These are phyloP conservation scores for Fusarium temperatum DNA, from an alignment of 2,329 filamentous ascomycete genomes.

Conservation along the genomic window DNA sequence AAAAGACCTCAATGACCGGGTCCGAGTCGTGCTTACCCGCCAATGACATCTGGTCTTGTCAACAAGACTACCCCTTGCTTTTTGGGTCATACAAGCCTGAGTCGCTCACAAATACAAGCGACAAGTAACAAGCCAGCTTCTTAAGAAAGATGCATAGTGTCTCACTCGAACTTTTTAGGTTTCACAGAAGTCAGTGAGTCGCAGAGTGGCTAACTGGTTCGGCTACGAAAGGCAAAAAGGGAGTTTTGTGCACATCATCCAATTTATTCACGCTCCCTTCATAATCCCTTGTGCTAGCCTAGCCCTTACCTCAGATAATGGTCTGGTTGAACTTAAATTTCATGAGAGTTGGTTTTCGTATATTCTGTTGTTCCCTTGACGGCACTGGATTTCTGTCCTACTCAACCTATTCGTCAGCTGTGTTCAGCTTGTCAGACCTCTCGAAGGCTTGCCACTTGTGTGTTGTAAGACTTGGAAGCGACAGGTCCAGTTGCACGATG, in stretches of 20 bases:
- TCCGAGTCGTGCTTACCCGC: constrained; percentile 19
- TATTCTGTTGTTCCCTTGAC: neutral
- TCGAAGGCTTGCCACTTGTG: constrained; percentile 26
- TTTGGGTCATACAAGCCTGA: constrained; percentile 28
- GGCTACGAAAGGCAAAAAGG: constrained; percentile 16
- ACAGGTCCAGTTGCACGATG: neutral
- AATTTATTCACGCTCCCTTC: constrained; percentile 1
- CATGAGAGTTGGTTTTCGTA: neutral
- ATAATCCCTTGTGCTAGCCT: constrained; percentile 15
- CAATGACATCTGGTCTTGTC: constrained; percentile 22
- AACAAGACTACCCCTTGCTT: constrained; percentile 35
- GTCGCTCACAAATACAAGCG: constrained; percentile 12
- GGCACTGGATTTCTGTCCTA: constrained; percentile 1
- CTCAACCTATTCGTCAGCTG: neutral
- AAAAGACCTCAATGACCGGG: constrained; percentile 7
- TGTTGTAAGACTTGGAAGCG: constrained; percentile 28
- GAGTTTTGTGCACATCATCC: constrained; percentile 14
- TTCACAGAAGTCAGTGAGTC: neutral
- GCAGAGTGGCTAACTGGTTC: constrained; percentile 1
- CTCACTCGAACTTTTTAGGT: constrained; percentile 15
- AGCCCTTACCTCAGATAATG: constrained; percentile 14
- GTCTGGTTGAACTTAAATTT: neutral
- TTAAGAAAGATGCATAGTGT: constrained; percentile 21
- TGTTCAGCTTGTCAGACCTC: constrained; percentile 3
- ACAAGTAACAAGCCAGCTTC: neutral